Evolutionary conservation across 129 eudicot genomes (phyloP), one percentile per base, ranked within the genome.

Genomic region (Deinandra increscens): DNA sequence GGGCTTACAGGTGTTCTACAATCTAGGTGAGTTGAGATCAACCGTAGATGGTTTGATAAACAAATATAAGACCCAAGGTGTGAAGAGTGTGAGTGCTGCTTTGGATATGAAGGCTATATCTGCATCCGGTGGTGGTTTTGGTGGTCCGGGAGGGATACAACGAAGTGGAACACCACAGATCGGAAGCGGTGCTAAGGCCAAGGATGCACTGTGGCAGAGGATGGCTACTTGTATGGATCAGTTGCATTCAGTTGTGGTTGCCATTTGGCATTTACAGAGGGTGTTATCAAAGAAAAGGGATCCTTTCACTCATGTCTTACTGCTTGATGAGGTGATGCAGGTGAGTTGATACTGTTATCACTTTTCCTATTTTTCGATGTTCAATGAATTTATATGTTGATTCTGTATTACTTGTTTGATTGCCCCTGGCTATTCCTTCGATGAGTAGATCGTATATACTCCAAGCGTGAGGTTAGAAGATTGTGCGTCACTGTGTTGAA

Each of bases 231-330:
- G 96, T 84, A 88, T 88, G 98, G 98, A 92, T 79, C 96, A 88
- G 79, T 69, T 92, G 81, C 98, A 92, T 83, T 81, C 87, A 2
- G 80, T 88, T 20, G 80, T 88, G 26, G 87, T 92, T 22, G 91
- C 91, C 4, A 82, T 88, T 84, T 92, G 98, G 98, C 95, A 88
- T 82, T 86, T 92, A 81, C 98, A 92, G 86, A 92, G 98, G 80
- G 98, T 92, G 51, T 83, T 92, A 75, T 92, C 96, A 0, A 92
- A 92, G 91, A 92, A 92, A 81, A 78, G 96, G 72, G 98, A 92
- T 48, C 98, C 98, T 8, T 92, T 92, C 70, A 92, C 98, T 39
- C 98, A 88, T 75, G 91, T 87, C 13, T 78, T 92, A 78, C 68
- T 92, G 43, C 95, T 92, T 17, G 98, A 92, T 75, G 98, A 88